phyloP scores from a whole-genome alignment of 2,329 filamentous ascomycete genomes.

The Paecilomyces niveus region DNA sequence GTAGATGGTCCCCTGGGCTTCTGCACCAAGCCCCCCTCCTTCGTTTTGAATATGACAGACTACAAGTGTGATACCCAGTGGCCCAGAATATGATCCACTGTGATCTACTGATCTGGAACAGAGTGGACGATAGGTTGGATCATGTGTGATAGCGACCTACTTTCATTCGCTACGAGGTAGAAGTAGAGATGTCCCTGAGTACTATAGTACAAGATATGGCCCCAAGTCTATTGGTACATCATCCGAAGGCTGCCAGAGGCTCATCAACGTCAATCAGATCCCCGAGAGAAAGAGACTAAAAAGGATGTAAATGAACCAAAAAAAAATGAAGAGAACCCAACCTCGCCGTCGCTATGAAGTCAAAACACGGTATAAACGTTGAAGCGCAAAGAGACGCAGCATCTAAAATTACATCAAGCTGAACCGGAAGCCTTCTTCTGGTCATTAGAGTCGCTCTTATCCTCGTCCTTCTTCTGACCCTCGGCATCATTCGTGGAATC shows the following conservation, averaged over 20 bases:
- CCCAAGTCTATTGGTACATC: neutral
- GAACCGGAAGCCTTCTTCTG: conserved; percentile 35
- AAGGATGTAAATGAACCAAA: conserved; percentile 1
- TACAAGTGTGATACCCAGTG: neutral
- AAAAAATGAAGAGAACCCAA: conserved; percentile 5
- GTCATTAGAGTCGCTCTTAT: conserved; percentile 16
- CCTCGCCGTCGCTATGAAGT: conserved; percentile 17
- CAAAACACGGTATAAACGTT: conserved; percentile 1
- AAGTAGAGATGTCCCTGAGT: conserved; percentile 8
- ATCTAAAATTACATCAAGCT: conserved; percentile 16
- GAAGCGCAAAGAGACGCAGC: neutral
- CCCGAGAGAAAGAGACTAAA: neutral
- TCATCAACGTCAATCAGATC: neutral
- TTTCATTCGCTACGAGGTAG: neutral
- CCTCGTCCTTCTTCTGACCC: conserved; percentile 15
- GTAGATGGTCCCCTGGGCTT: neutral
- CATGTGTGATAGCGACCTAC: neutral
- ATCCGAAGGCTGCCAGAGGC: conserved; percentile 2
- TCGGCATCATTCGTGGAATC: conserved; percentile 20
- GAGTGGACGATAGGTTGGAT: neutral
- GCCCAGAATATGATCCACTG: neutral
- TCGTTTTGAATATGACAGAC: neutral
- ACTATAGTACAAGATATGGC: conserved; percentile 7
- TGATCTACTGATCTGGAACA: neutral
- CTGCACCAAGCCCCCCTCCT: neutral